These are phyloP conservation scores for Mycena amicta DNA, from an alignment of 768 basidiomycete species.

Conservation along the genomic window DNA sequence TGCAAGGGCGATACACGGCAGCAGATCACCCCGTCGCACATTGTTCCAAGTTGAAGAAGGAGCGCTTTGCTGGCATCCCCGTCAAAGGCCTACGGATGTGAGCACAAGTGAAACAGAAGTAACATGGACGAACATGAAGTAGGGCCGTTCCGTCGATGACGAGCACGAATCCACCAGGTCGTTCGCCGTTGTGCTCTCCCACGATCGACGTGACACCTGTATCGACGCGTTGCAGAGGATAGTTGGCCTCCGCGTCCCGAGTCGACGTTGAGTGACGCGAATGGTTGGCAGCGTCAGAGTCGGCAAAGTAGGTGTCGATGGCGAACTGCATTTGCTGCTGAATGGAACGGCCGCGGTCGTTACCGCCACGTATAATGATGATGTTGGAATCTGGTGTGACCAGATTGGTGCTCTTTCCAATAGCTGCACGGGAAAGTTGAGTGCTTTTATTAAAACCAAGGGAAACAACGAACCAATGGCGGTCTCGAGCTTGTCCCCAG, in stretches of 20 bases:
- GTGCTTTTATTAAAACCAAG: no score
- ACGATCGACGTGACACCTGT: conserved; percentile 82
- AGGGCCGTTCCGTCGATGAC: conserved; percentile 91
- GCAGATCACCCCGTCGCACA: conserved; percentile 95
- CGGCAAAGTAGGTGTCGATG: conserved; percentile 87
- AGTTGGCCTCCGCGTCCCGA: conserved; percentile 25
- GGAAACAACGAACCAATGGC: conserved; percentile 75
- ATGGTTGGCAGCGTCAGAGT: conserved; percentile 36
- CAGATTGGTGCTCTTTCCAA: conserved; percentile 95
- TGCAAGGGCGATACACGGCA: conserved; percentile 97
- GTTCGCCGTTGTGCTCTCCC: conserved; percentile 81
- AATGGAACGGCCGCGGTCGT: conserved; percentile 58
- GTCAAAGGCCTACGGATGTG: conserved; percentile 56
- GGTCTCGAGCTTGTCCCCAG: conserved; percentile 97
- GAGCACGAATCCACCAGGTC: conserved; percentile 91
- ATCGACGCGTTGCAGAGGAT: conserved; percentile 57
- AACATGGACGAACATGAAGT: conserved; percentile 49
- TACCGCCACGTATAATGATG: conserved; percentile 87
- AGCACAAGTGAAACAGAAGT: background rate
- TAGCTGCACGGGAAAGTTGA: no score
- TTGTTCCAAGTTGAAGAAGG: conserved; percentile 78
- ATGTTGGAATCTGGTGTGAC: conserved; percentile 89
- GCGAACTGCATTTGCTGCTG: conserved; percentile 82
- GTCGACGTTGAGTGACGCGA: conserved; percentile 50
- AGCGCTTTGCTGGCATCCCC: conserved; percentile 75